phyloP scores from a whole-genome alignment of 192 early-diverging fungal species.

The Podila horticola region DNA sequence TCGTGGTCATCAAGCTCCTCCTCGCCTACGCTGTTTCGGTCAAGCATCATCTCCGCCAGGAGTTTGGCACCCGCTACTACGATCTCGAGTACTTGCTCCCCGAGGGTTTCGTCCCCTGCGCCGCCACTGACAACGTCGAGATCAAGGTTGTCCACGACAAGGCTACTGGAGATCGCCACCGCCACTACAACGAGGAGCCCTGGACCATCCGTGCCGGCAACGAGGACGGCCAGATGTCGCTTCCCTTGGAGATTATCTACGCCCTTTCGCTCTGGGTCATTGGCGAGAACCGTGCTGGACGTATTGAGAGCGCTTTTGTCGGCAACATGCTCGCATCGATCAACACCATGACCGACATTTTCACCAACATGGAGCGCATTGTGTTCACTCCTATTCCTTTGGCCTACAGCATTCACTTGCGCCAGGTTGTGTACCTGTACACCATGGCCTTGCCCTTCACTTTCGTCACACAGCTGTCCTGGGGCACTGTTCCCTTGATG shows the following conservation, averaged over 20 bases:
- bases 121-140: constrained; percentile 8
- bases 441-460: constrained; percentile 72
- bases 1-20: constrained; percentile 59
- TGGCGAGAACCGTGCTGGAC: constrained; percentile 35
- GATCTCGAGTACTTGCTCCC: constrained; percentile 64
- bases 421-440: constrained; percentile 72
- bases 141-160: constrained; percentile 10
- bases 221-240: constrained; percentile 57
- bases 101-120: constrained; percentile 35
- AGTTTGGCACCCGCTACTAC: constrained; percentile 65
- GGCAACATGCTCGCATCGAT: constrained; percentile 49
- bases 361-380: constrained; percentile 78
- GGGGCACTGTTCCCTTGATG: constrained; percentile 67
- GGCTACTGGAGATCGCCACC: constrained; percentile 19
- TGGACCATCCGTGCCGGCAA: constrained; percentile 51
- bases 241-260: constrained; percentile 63
- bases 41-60: constrained; percentile 71
- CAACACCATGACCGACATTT: constrained; percentile 63
- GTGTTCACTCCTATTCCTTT: constrained; percentile 73
- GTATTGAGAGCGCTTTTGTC: constrained; percentile 52
- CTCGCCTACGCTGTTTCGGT: constrained; percentile 65
- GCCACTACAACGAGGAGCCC: constrained; percentile 30
- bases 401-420: constrained; percentile 78
- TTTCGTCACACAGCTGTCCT: constrained; percentile 54
- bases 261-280: constrained; percentile 58